Conservation (phyloP, 768 basidiomycete species). For the Lentinus brumalis region DNA sequence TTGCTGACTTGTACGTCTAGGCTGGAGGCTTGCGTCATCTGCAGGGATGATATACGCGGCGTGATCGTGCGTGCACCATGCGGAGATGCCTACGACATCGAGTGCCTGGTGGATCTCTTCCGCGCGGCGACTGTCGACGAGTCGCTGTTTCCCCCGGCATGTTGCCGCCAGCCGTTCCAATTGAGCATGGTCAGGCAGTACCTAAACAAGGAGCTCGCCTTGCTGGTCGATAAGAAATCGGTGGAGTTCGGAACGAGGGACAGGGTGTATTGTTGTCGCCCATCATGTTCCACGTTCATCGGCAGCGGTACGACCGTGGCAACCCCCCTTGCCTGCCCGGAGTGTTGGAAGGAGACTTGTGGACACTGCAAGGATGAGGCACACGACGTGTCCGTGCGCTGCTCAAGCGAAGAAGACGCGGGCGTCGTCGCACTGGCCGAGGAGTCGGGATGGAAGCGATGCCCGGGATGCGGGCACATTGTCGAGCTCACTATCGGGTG, state of each 20-base stretch:
- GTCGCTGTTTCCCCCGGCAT: conserved; percentile 32
- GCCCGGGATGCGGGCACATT: conserved; percentile 36
- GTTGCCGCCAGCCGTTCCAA: conserved; percentile 29
- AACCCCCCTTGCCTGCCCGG: conserved; percentile 36
- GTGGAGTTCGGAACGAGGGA: conserved; percentile 48
- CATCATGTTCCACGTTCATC: conserved; percentile 56
- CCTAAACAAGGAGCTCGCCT: conserved; percentile 13
- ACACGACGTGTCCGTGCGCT: conserved; percentile 41
- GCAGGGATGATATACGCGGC: conserved; percentile 17
- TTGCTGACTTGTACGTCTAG: neutral
- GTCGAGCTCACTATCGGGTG: conserved; percentile 38
- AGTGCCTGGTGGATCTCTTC: conserved; percentile 32
- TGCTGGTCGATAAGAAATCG: conserved; percentile 42
- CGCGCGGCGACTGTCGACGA: conserved; percentile 30
- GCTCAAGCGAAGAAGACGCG: conserved; percentile 40
- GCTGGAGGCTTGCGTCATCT: conserved; percentile 19
- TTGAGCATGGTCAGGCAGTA: conserved; percentile 17
- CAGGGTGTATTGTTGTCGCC: conserved; percentile 53
- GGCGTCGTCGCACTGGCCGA: conserved; percentile 47
- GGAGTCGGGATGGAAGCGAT: conserved; percentile 41
- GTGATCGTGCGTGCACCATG: conserved; percentile 20
- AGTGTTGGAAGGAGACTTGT: conserved; percentile 47
- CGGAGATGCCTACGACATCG: conserved; percentile 28
- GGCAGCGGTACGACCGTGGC: conserved; percentile 36
- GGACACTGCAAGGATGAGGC: conserved; percentile 48